These are phyloP conservation scores for Cymodocea nodosa DNA, from an alignment of 116 monocot genomes.

Conservation along the genomic window DNA sequence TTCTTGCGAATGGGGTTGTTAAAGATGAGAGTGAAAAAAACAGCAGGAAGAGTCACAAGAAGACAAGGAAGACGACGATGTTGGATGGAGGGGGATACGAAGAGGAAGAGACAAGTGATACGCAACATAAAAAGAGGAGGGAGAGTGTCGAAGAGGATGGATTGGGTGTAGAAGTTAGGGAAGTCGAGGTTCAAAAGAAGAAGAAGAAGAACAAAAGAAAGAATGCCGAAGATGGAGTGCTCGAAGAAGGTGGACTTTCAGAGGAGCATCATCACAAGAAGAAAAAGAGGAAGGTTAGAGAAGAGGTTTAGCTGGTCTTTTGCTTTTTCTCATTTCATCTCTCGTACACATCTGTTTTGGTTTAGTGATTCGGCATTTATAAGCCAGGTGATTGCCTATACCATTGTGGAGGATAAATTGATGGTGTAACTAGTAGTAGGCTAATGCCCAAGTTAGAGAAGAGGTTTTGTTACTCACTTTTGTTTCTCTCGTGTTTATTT, in stretches of 20 bases:
- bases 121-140: not conserved
- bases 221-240: not conserved
- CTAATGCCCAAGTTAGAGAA: not conserved
- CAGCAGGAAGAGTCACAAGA: conserved; percentile 3
- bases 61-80: not conserved
- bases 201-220: conserved; percentile 6
- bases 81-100: not conserved
- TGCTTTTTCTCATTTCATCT: not conserved
- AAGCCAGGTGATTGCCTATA: no score
- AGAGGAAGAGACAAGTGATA: not conserved
- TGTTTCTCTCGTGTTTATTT: not conserved
- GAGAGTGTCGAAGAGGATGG: not conserved
- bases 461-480: conserved; percentile 3
- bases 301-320: conserved; percentile 5
- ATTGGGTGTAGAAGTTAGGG: conserved; percentile 1
- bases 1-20: not conserved
- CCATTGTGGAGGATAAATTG: no score
- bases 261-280: not conserved
- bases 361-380: not conserved
- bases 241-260: not conserved
- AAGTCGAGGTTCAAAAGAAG: not conserved
- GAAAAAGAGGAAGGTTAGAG: conserved; percentile 7
- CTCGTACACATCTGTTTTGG: not conserved
- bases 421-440: no score
- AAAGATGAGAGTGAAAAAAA: not conserved